phyloP scores from a whole-genome alignment of 768 basidiomycete species.

The Hericium coralloides region DNA sequence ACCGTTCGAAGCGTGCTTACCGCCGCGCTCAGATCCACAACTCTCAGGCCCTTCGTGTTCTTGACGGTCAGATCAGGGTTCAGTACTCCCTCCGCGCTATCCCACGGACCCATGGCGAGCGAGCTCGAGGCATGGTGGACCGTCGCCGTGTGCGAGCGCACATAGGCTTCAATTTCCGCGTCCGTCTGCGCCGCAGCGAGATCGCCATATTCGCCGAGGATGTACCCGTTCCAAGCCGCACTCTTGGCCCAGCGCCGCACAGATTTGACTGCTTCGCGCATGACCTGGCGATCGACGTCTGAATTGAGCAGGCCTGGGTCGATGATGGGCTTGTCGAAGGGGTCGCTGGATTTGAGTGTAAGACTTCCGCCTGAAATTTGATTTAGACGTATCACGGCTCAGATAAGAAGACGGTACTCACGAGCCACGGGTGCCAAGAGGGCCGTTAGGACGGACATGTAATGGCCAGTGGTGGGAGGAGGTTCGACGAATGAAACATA shows the following conservation, averaged over 20 bases:
- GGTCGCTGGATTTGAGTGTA: conserved; percentile 15
- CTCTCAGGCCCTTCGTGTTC: conserved; percentile 3
- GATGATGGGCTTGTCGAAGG: conserved; percentile 19
- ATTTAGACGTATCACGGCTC: neutral
- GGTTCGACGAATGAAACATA: conserved; percentile 1
- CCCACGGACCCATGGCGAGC: conserved; percentile 29
- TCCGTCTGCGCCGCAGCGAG: conserved; percentile 6
- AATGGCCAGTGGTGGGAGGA: conserved; percentile 13
- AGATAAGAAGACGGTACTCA: conserved; percentile 1
- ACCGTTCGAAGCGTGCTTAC: neutral
- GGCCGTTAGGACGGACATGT: conserved; percentile 8
- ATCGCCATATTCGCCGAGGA: neutral
- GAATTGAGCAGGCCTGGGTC: conserved; percentile 14
- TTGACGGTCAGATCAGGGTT: conserved; percentile 19
- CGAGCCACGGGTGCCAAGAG: conserved; percentile 18
- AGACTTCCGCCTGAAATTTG: conserved; percentile 16
- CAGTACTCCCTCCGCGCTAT: conserved; percentile 29
- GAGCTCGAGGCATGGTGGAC: conserved; percentile 25
- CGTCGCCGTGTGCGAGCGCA: conserved; percentile 9
- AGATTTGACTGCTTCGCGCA: conserved; percentile 3
- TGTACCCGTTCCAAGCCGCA: conserved; percentile 3
- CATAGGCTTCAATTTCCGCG: conserved; percentile 14
- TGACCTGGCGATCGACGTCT: conserved; percentile 1
- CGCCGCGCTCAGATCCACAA: conserved; percentile 7
- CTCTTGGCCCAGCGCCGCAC: neutral